Evolutionary conservation across 345 rosid genomes (phyloP).

Genomic region (Citrus sp.): DNA sequence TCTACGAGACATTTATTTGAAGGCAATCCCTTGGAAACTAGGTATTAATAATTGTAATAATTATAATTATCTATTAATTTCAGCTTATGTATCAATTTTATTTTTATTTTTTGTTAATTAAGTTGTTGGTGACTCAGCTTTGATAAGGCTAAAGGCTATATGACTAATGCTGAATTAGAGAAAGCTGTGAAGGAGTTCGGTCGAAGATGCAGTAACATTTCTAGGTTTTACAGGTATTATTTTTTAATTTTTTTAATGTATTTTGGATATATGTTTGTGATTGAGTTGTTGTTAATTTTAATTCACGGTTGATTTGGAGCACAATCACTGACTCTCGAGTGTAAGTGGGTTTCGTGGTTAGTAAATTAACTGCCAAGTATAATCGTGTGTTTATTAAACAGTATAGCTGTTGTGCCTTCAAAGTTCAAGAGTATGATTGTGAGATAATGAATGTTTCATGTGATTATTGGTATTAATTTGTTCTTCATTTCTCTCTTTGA

Average conservation of each 20-base stretch:
- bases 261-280: background rate
- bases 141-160: constrained; percentile 61
- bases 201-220: constrained; percentile 69
- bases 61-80: background rate
- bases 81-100: background rate
- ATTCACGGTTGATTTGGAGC: background rate
- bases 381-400: background rate
- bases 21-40: constrained; percentile 26
- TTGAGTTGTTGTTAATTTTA: background rate
- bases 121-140: constrained; percentile 27
- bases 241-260: background rate
- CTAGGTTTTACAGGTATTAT: constrained; percentile 84
- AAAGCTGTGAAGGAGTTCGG: constrained; percentile 72
- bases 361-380: background rate
- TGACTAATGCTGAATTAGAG: constrained; percentile 77
- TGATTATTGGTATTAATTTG: constrained; percentile 49
- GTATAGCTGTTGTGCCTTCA: background rate
- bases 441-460: background rate
- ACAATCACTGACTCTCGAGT: background rate
- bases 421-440: background rate
- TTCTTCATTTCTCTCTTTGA: constrained; percentile 71
- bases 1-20: constrained; percentile 42
- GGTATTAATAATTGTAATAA: constrained; percentile 30
- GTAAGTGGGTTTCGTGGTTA: background rate
- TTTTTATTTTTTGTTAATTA: background rate